These are phyloP conservation scores for Leptosphaerulina australis DNA, from an alignment of 2,329 filamentous ascomycete genomes.

Conservation along the genomic window DNA sequence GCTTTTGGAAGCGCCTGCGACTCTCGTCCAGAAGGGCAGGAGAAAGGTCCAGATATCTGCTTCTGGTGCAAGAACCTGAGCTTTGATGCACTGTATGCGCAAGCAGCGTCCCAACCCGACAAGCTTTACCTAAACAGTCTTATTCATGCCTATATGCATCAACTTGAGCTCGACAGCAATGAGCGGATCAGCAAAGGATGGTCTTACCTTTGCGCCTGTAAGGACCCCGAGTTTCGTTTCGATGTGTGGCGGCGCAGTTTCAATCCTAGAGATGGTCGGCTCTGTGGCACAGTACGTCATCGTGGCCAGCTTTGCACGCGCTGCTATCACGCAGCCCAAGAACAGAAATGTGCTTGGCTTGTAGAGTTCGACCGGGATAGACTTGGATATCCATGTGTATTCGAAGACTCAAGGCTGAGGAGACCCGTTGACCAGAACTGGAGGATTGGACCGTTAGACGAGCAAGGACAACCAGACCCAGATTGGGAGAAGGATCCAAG, in stretches of 20 bases:
- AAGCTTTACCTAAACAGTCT: conserved; percentile 18
- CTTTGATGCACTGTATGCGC: conserved; percentile 28
- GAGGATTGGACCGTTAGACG: conserved; percentile 29
- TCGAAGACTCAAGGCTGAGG: conserved; percentile 24
- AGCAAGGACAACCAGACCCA: conserved; percentile 23
- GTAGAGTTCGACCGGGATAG: conserved; percentile 30
- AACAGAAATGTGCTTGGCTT: conserved; percentile 30
- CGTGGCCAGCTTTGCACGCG: conserved; percentile 32
- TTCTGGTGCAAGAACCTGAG: conserved; percentile 36
- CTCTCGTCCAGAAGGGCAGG: conserved; percentile 27
- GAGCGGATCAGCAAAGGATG: conserved; percentile 31
- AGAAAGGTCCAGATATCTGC: conserved; percentile 29
- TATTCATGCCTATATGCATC: conserved; percentile 26
- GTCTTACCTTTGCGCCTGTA: conserved; percentile 30
- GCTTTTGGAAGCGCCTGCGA: conserved; percentile 30
- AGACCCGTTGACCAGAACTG: conserved; percentile 26
- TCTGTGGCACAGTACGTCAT: conserved; percentile 29
- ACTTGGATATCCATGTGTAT: conserved; percentile 32
- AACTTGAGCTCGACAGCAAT: conserved; percentile 26
- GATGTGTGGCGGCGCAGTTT: conserved; percentile 29
- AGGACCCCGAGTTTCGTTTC: conserved; percentile 28
- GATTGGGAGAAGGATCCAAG: conserved; percentile 33
- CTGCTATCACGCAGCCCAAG: conserved; percentile 28
- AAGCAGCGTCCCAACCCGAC: conserved; percentile 21
- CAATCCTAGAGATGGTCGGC: conserved; percentile 27